Evolutionary conservation across 2,329 filamentous ascomycete species (phyloP).

Genomic region (Byssoonygena ceratinophila): DNA sequence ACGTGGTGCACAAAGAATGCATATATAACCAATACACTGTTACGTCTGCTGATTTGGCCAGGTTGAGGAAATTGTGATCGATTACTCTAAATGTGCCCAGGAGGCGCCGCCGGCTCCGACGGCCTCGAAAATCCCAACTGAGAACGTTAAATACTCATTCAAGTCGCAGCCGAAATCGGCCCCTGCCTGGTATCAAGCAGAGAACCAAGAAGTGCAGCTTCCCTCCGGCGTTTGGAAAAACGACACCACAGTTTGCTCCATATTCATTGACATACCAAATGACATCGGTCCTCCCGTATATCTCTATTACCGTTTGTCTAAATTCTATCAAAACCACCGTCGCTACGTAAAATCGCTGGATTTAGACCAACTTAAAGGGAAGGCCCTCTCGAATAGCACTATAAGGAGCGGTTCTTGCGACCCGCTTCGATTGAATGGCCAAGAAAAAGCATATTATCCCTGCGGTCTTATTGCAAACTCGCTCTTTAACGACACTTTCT

Average conservation of each 20-base stretch:
- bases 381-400: conserved; percentile 47
- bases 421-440: conserved; percentile 51
- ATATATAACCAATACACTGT: not conserved
- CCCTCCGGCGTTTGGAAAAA: conserved; percentile 21
- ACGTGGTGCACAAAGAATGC: not conserved
- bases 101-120: conserved; percentile 38
- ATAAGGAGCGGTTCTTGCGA: conserved; percentile 64
- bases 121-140: conserved; percentile 52
- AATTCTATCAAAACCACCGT: conserved; percentile 98
- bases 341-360: conserved; percentile 89
- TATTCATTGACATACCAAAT: conserved; percentile 71
- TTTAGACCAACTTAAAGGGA: conserved; percentile 68
- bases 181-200: conserved; percentile 25
- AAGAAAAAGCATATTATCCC: conserved; percentile 70
- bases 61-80: conserved; percentile 83
- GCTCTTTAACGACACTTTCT: conserved; percentile 87
- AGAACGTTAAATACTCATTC: conserved; percentile 61
- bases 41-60: conserved; percentile 27
- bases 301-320: conserved; percentile 90
- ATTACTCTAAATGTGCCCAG: conserved; percentile 69
- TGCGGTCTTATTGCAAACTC: conserved; percentile 96
- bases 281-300: conserved; percentile 70
- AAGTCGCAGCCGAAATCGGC: conserved; percentile 42
- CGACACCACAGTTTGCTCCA: conserved; percentile 49
- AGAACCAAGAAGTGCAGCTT: conserved; percentile 18